Evolutionary conservation across 202 grass and related monocot species (phyloP).

Genomic region (Carex sylvatica): DNA sequence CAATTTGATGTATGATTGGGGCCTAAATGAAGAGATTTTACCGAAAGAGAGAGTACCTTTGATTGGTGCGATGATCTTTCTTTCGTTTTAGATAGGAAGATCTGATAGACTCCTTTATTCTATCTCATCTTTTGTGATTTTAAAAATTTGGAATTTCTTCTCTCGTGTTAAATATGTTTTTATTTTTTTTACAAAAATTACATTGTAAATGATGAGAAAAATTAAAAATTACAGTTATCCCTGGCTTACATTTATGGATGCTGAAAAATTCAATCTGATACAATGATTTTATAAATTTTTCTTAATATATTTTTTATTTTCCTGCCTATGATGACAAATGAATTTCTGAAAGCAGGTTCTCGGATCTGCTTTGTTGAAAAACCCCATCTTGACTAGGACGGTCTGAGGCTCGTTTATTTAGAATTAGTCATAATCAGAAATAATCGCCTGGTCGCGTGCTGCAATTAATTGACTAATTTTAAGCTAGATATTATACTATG

Average conservation of each 20-base stretch:
- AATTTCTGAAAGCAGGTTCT: conserved; percentile 19
- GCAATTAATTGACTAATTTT: too few relatives aligned
- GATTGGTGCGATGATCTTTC: conserved; percentile 25
- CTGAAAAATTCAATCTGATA: conserved; percentile 27
- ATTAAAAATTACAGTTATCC: conserved; percentile 31
- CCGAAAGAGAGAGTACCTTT: conserved; percentile 13
- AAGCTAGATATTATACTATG: too few relatives aligned
- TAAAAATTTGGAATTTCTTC: background rate
- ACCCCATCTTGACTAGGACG: conserved; percentile 30
- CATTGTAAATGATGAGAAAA: conserved; percentile 32
- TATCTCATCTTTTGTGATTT: background rate
- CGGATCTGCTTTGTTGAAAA: conserved; percentile 20
- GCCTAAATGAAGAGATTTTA: conserved; percentile 21
- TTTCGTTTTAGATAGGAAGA: conserved; percentile 31
- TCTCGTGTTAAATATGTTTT: background rate
- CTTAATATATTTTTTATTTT: background rate
- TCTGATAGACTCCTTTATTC: conserved; percentile 8
- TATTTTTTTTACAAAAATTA: background rate
- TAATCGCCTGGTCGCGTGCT: too few relatives aligned
- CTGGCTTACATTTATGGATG: conserved; percentile 27
- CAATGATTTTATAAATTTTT: background rate
- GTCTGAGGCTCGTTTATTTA: conserved; percentile 28
- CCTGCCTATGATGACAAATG: conserved; percentile 22
- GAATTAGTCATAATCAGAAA: too few relatives aligned
- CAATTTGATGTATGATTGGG: background rate